Percentiles rank a stretch among this genome's conserved stretches.
These are phyloP conservation scores for Ambrosiella cleistominuta DNA, from an alignment of 2,329 filamentous ascomycete genomes.

Conservation along the genomic window DNA sequence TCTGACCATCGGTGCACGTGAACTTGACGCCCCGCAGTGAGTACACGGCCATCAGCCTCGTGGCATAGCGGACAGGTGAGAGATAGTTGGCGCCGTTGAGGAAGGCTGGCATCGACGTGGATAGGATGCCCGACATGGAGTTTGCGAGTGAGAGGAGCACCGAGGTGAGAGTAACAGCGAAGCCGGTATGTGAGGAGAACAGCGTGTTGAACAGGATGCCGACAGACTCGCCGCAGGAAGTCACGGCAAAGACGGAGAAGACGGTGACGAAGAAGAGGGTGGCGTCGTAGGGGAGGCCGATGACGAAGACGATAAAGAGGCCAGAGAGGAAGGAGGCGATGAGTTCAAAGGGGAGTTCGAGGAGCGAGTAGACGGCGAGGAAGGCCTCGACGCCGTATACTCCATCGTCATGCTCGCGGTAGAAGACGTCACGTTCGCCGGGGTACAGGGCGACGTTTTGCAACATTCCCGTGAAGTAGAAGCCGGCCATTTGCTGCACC, in stretches of 20 bases:
- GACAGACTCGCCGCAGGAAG: conserved; percentile 56
- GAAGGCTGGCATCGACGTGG: conserved; percentile 48
- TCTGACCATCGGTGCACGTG: conserved; percentile 43
- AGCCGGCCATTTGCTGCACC: conserved; percentile 51
- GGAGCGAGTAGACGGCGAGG: conserved; percentile 48
- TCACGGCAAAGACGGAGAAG: conserved; percentile 55
- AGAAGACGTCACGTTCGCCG: conserved; percentile 55
- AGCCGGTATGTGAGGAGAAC: conserved; percentile 50
- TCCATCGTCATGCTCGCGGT: conserved; percentile 56
- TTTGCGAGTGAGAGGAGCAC: conserved; percentile 53
- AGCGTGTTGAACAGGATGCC: conserved; percentile 70
- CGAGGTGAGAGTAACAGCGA: conserved; percentile 56
- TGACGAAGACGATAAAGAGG: conserved; percentile 43
- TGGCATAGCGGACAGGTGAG: conserved; percentile 51
- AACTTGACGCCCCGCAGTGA: conserved; percentile 44
- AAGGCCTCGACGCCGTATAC: conserved; percentile 57
- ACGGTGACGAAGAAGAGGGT: conserved; percentile 49
- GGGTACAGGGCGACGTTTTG: conserved; percentile 65
- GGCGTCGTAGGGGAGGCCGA: conserved; percentile 44
- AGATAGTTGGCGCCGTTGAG: conserved; percentile 55
- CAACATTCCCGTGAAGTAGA: conserved; percentile 63
- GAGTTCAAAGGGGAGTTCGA: conserved; percentile 58
- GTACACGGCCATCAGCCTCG: conserved; percentile 49
- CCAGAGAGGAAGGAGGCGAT: conserved; percentile 47
- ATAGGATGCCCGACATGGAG: conserved; percentile 54